Evolutionary conservation across 2,329 filamentous ascomycete genomes (phyloP), one percentile per base, ranked within the genome.

Genomic region (Nothopassalora personata): DNA sequence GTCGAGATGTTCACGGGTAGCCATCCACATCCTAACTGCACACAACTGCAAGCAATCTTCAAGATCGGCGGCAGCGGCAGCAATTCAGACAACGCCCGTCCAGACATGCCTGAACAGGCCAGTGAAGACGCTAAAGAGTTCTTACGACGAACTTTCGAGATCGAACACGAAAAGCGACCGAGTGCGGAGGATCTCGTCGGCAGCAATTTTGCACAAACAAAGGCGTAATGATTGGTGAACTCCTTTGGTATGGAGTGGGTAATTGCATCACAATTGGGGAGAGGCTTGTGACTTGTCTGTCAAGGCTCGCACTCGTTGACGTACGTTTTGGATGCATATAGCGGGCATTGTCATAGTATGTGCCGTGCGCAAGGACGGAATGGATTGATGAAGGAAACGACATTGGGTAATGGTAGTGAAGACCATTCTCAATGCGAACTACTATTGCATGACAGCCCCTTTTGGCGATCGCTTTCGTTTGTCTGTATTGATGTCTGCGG

Each of bases 1-100:
- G 93, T 99, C 27, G 94, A 99, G 79, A 99, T 99, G 94, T 96
- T 97, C 82, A 97, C 94, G 11, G 94, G 94, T 57, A 89, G 86
- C 48, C 94, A 97, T 73, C 94, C 94, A 1, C 97, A 97, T 81
- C 94, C 94, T 0, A 93, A 96, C 76, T 96, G 91, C 79, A 95
- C 90, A 60, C 95, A 99, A 75, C 81, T 99, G 63, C 94, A 99
- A 74, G 94, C 94, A 60, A 97, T 99, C 71, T 99, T 99, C 81
- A 96, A 96, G 79, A 97, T 99, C 72, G 78, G 78, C 34, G 92
- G 92, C 43, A 91, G 89, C 64, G 87, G 88, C 66, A 34, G 62
- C 63, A 66, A 65, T 46, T 64, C 64, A 7, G 65, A 67, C 45
- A 65, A 90, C 74, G 91, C 91, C 27, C 86, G 90, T 48, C 94